Base-by-base conservation (phyloP, 2,329 filamentous ascomycete genomes). In the Epichloe typhina region DNA sequence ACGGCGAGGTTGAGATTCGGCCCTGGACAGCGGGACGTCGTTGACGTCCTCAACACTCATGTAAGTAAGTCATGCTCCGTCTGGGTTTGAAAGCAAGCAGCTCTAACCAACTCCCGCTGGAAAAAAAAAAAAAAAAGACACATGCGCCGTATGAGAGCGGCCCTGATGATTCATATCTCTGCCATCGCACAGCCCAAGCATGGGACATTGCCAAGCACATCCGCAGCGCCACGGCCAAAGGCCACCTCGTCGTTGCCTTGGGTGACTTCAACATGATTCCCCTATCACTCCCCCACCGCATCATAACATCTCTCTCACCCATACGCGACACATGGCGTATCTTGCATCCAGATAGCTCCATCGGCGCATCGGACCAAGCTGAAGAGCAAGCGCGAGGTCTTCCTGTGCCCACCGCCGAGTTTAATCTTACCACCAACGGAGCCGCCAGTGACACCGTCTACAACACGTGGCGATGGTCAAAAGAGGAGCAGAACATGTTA, bases 231-330 rank as follows among this genome's bases (percentile, higher is more conserved):
- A 78, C 83, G 1, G 85, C 89, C 58, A 75, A 84, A 13, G 88
- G 89, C 6, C 86, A 91, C 64, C 74, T 97, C 33, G 89, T 90
- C 48, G 72, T 97, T 42, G 90, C 83, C 5, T 72, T 95, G 50
- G 93, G 93, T 26, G 93, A 97, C 70, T 96, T 97, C 72, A 97
- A 97, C 69, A 95, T 95, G 85, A 73, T 88, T n/a, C 93, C 93
- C 0, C 69, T 84, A 40, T 94, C 88, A 26, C 79, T 95, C 54
- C 84, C 35, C 35, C 88, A 97, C 69, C 79, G 82, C 50, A 75
- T 97, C 56, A 83, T 98, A 58, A 86, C 84, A 52, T 80, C 82
- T 3, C 83, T 89, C 62, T 81, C 84, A 9, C 83, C 84, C 13
- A 83, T 95, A 31, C 77, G 77, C 43, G 93, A 98, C 64, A 81